phyloP scores from a whole-genome alignment of 345 rosid species.

The Sonneratia alba region DNA sequence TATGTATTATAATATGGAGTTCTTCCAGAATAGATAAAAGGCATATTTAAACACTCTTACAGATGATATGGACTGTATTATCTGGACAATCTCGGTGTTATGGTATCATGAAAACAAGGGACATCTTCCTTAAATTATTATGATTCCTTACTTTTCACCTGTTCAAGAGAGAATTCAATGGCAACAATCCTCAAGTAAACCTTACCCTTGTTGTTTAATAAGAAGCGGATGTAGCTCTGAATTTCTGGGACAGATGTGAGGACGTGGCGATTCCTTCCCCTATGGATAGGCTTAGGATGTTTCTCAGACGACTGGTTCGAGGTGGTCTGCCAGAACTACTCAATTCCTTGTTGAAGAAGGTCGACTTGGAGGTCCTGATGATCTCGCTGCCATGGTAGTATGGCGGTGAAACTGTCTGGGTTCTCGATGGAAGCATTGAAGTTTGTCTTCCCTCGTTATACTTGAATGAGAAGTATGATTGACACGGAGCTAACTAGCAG shows the following conservation, averaged over 20 bases:
- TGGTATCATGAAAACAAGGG: background rate
- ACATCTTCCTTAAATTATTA: background rate
- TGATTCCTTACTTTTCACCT: background rate
- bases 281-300: background rate
- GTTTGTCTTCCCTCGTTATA: background rate
- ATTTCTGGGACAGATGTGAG: background rate
- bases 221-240: background rate
- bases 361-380: background rate
- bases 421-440: background rate
- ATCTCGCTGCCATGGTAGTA: background rate
- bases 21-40: background rate
- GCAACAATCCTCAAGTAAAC: background rate
- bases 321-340: background rate
- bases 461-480: background rate
- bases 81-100: background rate
- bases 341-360: conserved; percentile 2
- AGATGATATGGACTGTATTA: background rate
- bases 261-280: conserved; percentile 1
- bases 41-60: background rate
- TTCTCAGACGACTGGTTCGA: conserved; percentile 1
- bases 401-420: background rate
- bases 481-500: background rate
- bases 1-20: background rate
- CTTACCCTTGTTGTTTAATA: background rate
- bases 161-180: background rate